These are phyloP conservation scores for Abrus pulchellus DNA, from an alignment of 306 rosid genomes.

Conservation along the genomic window DNA sequence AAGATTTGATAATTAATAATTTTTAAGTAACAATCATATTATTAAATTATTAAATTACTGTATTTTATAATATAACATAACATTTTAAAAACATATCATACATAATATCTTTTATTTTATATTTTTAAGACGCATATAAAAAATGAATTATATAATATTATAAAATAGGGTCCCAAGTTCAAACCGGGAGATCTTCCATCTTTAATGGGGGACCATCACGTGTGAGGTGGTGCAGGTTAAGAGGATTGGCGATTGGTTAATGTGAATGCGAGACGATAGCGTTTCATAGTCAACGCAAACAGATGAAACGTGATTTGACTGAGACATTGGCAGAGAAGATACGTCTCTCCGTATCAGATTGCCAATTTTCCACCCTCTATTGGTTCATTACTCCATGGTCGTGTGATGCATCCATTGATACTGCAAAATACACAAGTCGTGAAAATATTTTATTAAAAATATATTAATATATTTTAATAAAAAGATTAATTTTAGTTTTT, in stretches of 20 bases:
- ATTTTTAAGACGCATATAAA: too few species aligned
- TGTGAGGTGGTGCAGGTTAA: constrained; percentile 5
- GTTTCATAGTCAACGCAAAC: not conserved
- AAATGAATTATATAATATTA: too few species aligned
- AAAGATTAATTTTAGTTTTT: too few species aligned
- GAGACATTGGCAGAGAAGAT: not conserved
- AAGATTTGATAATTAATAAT: too few species aligned
- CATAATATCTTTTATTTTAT: too few species aligned
- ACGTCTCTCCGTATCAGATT: constrained; percentile 1
- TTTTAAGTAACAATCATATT: too few species aligned
- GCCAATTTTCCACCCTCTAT: not conserved
- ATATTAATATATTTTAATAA: too few species aligned
- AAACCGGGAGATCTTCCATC: not conserved
- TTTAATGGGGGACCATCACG: constrained; percentile 1
- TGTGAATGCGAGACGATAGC: not conserved
- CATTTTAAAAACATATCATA: too few species aligned
- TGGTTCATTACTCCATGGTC: not conserved
- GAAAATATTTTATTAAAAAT: too few species aligned
- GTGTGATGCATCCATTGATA: not conserved
- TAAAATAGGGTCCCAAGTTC: too few species aligned
- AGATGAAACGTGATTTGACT: constrained; percentile 7
- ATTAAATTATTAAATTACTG: too few species aligned
- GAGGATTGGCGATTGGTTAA: not conserved
- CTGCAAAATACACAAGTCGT: not conserved
- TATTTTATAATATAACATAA: too few species aligned